A percentile compares a stretch with the other conserved stretches of the same genome.
Evolutionary conservation across 2,329 filamentous ascomycete genomes (phyloP).

Genomic region (Cladophialophora immunda): DNA sequence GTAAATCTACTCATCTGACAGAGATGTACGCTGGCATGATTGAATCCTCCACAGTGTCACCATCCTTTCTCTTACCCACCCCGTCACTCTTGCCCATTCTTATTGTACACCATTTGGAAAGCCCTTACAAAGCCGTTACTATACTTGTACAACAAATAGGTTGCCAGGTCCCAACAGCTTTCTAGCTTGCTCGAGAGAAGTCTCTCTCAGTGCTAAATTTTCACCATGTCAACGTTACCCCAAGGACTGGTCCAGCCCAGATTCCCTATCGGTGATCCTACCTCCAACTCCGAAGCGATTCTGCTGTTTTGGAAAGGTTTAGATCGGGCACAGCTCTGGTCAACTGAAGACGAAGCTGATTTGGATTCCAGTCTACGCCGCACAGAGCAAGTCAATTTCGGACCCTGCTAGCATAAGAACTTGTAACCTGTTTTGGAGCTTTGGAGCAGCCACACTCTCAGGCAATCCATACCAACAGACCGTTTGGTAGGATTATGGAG

Average conservation of each 20-base stretch:
- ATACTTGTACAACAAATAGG: neutral
- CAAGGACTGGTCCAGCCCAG: neutral
- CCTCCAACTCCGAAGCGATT: neutral
- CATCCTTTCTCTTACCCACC: neutral
- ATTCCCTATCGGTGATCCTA: neutral
- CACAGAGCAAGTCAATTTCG: neutral
- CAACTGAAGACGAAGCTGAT: neutral
- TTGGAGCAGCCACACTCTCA: neutral
- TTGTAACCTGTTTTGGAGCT: neutral
- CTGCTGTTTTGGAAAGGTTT: neutral
- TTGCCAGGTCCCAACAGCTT: neutral
- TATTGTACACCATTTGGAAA: neutral
- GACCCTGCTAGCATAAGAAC: neutral
- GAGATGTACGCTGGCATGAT: neutral
- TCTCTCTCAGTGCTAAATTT: neutral
- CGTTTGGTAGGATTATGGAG: neutral
- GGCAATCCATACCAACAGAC: neutral
- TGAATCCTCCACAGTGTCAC: neutral
- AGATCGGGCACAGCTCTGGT: neutral
- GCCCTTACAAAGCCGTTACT: neutral
- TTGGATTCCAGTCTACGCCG: neutral
- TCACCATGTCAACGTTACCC: neutral
- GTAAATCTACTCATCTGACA: neutral
- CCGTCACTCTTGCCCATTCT: neutral
- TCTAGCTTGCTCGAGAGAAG: neutral